Evolutionary conservation across 371 early-diverging fungal genomes (phyloP), one percentile per base, ranked within the genome.

Genomic region (Saksenaea oblongispora): DNA sequence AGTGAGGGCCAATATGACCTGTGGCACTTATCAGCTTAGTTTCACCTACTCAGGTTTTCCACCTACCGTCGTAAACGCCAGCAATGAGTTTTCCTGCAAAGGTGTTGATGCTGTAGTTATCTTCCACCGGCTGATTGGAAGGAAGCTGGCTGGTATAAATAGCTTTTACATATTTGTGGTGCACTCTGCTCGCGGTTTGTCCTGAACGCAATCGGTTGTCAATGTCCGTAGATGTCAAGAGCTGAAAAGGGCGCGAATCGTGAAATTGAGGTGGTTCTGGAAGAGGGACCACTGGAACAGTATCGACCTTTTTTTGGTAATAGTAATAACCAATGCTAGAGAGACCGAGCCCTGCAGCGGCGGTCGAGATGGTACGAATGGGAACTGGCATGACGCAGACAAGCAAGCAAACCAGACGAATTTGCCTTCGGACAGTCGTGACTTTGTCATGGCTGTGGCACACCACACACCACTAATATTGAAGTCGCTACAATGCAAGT

Each of bases 61-160:
- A 10, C 34, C 60, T 70, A 79, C 82, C 83, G 62, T 82, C 83
- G 62, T 78, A 82, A 14, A 82, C 80, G 60, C 83, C 83, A 18
- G 78, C 79, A 60, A 79, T 67, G 3, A 82, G 57, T 26, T 63
- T 65, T 28, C 63, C 59, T 34, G 64, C 62, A 42, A 74, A 64
- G 0, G 69, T 65, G 34, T 72, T 62, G 22, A 78, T 65, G 26
- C 79, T 79, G 15, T 74, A 79, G 39, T 77, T 74, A 44, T 82
- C 83, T 60, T 82, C 83, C 0, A 76, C 71, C 34, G 83, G 83
- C 35, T 74, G 56, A 41, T 82, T 82, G 42, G 83, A 79, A 1
- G 78, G 58, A 22, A 82, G 28, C 24, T 73, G 75, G 24, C 71
- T 79, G 14, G 72, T 74, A 59, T 79, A 76, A 13, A 76, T 58